Percentiles rank a stretch among this genome's conserved stretches.
Conservation (phyloP, 2,329 filamentous ascomycete genomes). For the Penicillium occitanis region DNA sequence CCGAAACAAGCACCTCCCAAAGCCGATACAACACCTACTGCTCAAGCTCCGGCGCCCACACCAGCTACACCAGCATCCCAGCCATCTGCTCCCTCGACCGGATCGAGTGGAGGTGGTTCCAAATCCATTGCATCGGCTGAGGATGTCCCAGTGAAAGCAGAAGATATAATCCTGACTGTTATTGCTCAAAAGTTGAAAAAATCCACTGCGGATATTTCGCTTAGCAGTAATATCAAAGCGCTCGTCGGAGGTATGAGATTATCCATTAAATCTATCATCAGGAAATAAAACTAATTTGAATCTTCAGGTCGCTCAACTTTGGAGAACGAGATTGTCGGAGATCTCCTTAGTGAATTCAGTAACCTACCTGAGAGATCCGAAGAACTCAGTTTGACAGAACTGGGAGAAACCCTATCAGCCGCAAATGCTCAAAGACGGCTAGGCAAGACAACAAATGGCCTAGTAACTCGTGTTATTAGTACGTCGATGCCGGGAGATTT, state of each 20-base stretch:
- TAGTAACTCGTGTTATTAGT: conserved; percentile 90
- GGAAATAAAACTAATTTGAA: neutral
- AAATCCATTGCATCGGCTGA: neutral
- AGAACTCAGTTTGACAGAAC: conserved; percentile 91
- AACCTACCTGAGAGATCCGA: conserved; percentile 97
- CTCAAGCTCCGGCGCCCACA: conserved; percentile 55
- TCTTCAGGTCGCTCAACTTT: conserved; percentile 86
- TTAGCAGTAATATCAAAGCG: conserved; percentile 97
- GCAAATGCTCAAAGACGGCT: conserved; percentile 95
- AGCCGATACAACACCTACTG: conserved; percentile 47
- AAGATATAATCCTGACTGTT: conserved; percentile 83
- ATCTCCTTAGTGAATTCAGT: conserved; percentile 96
- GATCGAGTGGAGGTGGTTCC: conserved; percentile 53
- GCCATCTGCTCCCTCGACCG: neutral
- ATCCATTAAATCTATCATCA: neutral
- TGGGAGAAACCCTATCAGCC: conserved; percentile 55
- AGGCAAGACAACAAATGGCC: conserved; percentile 89
- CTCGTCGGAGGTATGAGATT: conserved; percentile 44
- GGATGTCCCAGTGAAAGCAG: conserved; percentile 80
- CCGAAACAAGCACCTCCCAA: conserved; percentile 68
- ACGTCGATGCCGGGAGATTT: conserved; percentile 99
- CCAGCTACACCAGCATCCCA: conserved; percentile 66
- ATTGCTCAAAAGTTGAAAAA: conserved; percentile 99
- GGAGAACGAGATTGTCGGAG: conserved; percentile 97
- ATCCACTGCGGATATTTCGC: conserved; percentile 76